Evolutionary conservation across 164 flowering plant species (phyloP).

Genomic region (Umbellularia californica): DNA sequence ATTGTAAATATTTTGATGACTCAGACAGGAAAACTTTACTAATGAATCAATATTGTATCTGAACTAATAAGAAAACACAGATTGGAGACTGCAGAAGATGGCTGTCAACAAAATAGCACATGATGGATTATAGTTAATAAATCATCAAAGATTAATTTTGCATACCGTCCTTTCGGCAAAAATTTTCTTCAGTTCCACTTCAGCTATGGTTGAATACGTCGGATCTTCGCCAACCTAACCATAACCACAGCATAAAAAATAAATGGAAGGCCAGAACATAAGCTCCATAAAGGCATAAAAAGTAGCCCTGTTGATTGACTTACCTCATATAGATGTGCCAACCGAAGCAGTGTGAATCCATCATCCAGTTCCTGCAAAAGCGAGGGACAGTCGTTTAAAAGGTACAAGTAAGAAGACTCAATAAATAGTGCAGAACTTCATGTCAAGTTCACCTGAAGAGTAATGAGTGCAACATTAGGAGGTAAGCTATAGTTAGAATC

Average conservation of each 20-base stretch:
- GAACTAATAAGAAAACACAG: too few species aligned
- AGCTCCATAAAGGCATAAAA: neutral
- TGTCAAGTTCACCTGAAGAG: constrained; percentile 65
- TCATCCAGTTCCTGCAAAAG: constrained; percentile 66
- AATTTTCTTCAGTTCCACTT: constrained; percentile 75
- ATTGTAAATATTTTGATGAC: too few species aligned
- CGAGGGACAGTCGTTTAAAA: constrained; percentile 3
- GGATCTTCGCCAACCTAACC: constrained; percentile 66
- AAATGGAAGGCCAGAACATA: neutral
- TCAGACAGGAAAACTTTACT: too few species aligned
- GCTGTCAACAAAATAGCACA: neutral
- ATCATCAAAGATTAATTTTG: neutral
- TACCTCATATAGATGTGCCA: constrained; percentile 88
- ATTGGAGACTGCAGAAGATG: too few species aligned
- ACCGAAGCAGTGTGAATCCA: constrained; percentile 60
- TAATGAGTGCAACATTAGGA: constrained; percentile 72
- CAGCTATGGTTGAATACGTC: constrained; percentile 44
- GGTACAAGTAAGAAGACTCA: neutral
- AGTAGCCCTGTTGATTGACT: neutral
- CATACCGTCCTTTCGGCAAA: constrained; percentile 50
- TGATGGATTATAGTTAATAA: neutral
- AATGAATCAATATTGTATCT: too few species aligned
- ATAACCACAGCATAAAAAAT: constrained; percentile 6
- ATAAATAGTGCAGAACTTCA: neutral
- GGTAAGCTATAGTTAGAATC: constrained; percentile 71